phyloP scores from a whole-genome alignment of 345 rosid genomes.

The Durio zibethinus region DNA sequence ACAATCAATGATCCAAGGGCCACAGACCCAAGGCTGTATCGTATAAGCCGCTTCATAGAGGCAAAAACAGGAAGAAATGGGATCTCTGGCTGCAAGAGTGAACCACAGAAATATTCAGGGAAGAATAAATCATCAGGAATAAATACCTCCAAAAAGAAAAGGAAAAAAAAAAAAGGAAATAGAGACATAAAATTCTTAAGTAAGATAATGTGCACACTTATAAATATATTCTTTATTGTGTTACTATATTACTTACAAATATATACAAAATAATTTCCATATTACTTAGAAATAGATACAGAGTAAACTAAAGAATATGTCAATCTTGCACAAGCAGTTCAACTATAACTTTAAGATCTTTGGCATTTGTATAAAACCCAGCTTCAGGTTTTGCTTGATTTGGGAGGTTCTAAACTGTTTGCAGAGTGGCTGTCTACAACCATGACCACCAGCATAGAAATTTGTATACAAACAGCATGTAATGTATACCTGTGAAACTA shows the following conservation, averaged over 20 bases:
- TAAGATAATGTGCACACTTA: not conserved
- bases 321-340: not conserved
- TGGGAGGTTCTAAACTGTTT: not conserved
- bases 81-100: slow-evolving; percentile 68
- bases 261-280: not conserved
- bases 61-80: slow-evolving; percentile 95
- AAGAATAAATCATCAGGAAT: not conserved
- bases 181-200: not conserved
- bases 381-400: not conserved
- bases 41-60: slow-evolving; percentile 85
- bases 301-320: not conserved
- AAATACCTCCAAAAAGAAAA: not conserved
- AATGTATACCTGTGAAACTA: not conserved
- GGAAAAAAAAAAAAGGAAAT: too few relatives aligned
- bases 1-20: slow-evolving; percentile 91
- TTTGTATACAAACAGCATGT: not conserved
- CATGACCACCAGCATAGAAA: not conserved
- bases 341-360: not conserved
- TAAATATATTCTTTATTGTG: not conserved
- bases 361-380: not conserved
- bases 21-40: slow-evolving; percentile 87
- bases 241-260: not conserved
- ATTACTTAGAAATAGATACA: not conserved
- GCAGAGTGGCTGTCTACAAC: not conserved
- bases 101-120: slow-evolving; percentile 14